Percentiles rank a stretch among this genome's conserved stretches.
Evolutionary conservation across 192 early-diverging fungal genomes (phyloP).

Genomic region (Thamnidium elegans): DNA sequence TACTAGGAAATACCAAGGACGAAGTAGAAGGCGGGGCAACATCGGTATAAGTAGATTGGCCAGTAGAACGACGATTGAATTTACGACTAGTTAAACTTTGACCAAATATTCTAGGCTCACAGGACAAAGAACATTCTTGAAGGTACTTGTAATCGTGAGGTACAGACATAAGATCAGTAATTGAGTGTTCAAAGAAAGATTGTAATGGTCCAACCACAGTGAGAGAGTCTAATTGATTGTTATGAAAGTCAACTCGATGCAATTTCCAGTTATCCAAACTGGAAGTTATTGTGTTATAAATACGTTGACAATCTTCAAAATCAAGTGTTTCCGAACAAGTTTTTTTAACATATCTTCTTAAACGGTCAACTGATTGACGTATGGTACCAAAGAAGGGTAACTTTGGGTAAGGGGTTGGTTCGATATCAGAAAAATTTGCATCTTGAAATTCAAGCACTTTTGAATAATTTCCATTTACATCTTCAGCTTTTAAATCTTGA

Average conservation of each 20-base stretch:
- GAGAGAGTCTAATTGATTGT: not conserved
- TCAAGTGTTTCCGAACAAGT: constrained; percentile 29
- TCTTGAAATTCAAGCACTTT: not conserved
- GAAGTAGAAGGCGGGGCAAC: constrained; percentile 11
- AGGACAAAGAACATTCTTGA: constrained; percentile 33
- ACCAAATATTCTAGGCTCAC: constrained; percentile 32
- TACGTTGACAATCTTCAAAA: constrained; percentile 40
- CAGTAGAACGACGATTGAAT: not conserved
- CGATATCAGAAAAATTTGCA: not conserved
- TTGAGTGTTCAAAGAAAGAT: constrained; percentile 23
- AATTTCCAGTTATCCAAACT: constrained; percentile 9
- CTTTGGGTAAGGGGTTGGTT: constrained; percentile 10
- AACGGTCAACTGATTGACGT: constrained; percentile 47
- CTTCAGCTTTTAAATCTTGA: constrained; percentile 37
- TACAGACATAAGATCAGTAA: constrained; percentile 23
- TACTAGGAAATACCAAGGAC: constrained; percentile 14
- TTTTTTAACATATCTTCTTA: constrained; percentile 36
- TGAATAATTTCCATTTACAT: not conserved
- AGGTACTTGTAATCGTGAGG: constrained; percentile 32
- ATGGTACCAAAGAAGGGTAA: constrained; percentile 67
- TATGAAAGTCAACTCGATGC: not conserved
- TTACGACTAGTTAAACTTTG: constrained; percentile 10
- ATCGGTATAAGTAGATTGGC: not conserved
- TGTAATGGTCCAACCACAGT: constrained; percentile 25
- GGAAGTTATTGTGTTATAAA: constrained; percentile 35